phyloP scores from a whole-genome alignment of 164 flowering plant species.

The Malania oleifera region DNA sequence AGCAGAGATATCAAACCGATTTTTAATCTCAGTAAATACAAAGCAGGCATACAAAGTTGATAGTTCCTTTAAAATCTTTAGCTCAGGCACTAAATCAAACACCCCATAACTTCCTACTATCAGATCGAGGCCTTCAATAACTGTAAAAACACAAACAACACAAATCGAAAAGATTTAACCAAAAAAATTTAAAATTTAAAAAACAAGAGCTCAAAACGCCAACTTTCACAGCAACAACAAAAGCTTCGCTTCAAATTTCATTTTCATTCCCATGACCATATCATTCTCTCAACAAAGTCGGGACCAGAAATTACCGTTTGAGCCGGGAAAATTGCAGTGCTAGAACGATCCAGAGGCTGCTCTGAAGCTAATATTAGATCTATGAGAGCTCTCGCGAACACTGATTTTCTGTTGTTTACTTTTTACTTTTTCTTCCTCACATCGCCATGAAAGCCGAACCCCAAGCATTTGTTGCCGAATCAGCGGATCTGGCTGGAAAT shows the following conservation, averaged over 20 bases:
- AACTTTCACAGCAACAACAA: not conserved
- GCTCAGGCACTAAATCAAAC: not conserved
- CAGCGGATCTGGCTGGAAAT: slow-evolving; percentile 19
- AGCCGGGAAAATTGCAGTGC: not conserved
- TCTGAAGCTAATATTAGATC: no score
- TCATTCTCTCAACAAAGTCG: no score
- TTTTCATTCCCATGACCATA: not conserved
- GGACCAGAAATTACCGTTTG: not conserved
- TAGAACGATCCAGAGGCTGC: no score
- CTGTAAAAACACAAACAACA: not conserved
- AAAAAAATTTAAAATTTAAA: no score
- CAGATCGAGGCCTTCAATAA: not conserved
- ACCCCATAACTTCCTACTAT: not conserved
- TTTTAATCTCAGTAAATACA: no score
- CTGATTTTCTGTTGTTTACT: not conserved
- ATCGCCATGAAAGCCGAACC: not conserved
- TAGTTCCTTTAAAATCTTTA: not conserved
- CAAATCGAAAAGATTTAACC: not conserved
- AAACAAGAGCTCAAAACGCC: not conserved
- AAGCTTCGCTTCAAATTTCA: no score
- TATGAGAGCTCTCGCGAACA: no score
- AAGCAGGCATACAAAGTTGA: not conserved
- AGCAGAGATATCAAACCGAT: not conserved
- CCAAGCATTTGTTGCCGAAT: not conserved
- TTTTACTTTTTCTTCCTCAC: not conserved